phyloP scores from a whole-genome alignment of 169 alveolate species.

The Babesia divergens region DNA sequence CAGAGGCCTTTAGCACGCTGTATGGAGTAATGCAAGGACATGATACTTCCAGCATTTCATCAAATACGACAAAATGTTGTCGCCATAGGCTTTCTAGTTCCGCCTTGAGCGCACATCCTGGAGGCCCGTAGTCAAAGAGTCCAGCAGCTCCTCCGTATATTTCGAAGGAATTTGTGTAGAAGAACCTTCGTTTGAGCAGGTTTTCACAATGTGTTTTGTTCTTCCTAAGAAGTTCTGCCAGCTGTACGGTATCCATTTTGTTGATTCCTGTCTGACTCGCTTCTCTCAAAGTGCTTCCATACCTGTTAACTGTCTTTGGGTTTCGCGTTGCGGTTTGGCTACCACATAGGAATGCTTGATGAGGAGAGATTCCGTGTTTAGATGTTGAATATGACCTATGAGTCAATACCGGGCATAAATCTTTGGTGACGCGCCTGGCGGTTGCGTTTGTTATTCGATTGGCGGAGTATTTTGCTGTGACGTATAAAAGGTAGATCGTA shows the following conservation, averaged over 20 bases:
- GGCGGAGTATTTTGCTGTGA: constrained; percentile 15
- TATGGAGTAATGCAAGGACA: constrained; percentile 91
- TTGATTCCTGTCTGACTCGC: background rate
- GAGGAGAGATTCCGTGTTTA: background rate
- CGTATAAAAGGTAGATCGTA: constrained; percentile 33
- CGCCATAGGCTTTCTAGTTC: constrained; percentile 94
- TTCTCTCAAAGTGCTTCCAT: background rate
- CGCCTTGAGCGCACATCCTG: constrained; percentile 93
- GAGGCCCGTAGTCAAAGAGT: constrained; percentile 95
- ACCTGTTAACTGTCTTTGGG: background rate
- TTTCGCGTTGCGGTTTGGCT: background rate
- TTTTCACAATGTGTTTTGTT: constrained; percentile 81
- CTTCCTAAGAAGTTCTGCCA: constrained; percentile 26
- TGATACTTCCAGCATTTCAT: constrained; percentile 93
- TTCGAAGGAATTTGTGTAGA: constrained; percentile 89
- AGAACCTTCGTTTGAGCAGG: constrained; percentile 88
- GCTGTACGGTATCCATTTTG: constrained; percentile 41
- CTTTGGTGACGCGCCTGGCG: background rate
- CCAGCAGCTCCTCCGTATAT: constrained; percentile 97
- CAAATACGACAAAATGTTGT: constrained; percentile 92
- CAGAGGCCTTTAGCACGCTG: constrained; percentile 91
- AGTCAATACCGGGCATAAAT: background rate
- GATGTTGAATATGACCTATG: background rate
- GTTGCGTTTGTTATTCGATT: background rate
- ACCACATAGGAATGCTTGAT: background rate